Base-by-base conservation (phyloP, 352 stramenopile species). In the Globisporangium parvum region DNA sequence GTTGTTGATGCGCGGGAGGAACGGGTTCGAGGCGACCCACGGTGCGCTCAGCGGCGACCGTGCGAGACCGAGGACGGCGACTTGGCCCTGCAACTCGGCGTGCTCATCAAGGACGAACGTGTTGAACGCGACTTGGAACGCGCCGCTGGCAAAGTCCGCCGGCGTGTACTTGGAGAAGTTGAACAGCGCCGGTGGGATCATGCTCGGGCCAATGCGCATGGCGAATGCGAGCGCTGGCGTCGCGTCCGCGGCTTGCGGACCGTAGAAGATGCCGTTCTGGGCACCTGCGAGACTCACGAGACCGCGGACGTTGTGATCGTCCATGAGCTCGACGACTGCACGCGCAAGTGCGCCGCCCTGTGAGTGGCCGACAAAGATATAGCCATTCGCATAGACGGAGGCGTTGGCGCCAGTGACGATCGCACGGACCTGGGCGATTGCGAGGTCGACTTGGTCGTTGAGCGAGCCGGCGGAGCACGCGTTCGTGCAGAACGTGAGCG, bases 221-320 rank as follows among this genome's bases (percentile, higher is more conserved):
- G 46, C 21, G 6, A 81, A 60, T 12, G 57, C 54, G 42, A 55
- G 21, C 18, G 51, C 24, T 0, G 63, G 12, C 0, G 33, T 14
- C 0, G 10, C 8, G 44, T 80, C 69, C 0, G 14, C 46, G 0
- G 55, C 33, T 21, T 87, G 73, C 0, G 71, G 74, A 0, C 74
- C 75, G 50, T 79, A 71, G 48, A 85, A 87, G 33, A 66, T 37
- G 24, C 77, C 77, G 55, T 87, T 85, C 17, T 67, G 47, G 0
- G 48, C 57, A 3, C 67, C 70, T 0, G 74, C 72, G 6, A 87
- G 39, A 28, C 63, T 80, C 51, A 87, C 65, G 47, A 80, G 70
- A 2, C 55, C 68, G 31, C 80, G 53, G 1, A 70, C 70, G 0
- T 75, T 75, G 65, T 87, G 77, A 51, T 83, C 72, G 35, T 87